Percentiles rank a stretch among this genome's conserved stretches.
Evolutionary conservation across 2,329 filamentous ascomycete genomes (phyloP).

Genomic region (Penicillium hesseltinei): DNA sequence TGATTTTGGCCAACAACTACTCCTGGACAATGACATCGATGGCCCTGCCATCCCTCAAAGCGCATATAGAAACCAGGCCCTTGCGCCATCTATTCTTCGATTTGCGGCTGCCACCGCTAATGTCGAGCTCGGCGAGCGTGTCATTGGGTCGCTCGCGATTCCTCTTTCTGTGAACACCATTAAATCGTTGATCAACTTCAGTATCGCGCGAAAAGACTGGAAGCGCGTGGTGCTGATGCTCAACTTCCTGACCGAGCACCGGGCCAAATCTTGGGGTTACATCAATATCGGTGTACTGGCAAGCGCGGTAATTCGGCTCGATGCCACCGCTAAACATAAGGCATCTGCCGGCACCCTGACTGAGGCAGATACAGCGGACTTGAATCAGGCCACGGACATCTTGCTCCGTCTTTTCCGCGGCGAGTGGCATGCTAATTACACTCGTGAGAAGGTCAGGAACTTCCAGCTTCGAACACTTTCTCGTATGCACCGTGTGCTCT

Average conservation of each 20-base stretch:
- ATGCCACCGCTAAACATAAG: conserved; percentile 24
- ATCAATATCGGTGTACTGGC: conserved; percentile 38
- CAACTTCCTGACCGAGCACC: conserved; percentile 33
- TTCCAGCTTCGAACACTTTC: conserved; percentile 33
- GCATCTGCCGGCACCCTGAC: conserved; percentile 2
- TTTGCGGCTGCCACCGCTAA: conserved; percentile 55
- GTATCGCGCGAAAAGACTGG: conserved; percentile 36
- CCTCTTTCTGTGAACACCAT: conserved; percentile 38
- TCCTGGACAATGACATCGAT: conserved; percentile 53
- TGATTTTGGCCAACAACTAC: conserved; percentile 53
- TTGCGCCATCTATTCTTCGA: conserved; percentile 54
- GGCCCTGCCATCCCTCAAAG: conserved; percentile 51
- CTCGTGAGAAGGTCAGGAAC: conserved; percentile 15
- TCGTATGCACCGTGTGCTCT: conserved; percentile 33
- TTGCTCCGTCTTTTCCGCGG: conserved; percentile 36
- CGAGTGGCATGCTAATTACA: conserved; percentile 29
- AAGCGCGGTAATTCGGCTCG: conserved; percentile 42
- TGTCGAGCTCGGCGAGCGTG: conserved; percentile 27
- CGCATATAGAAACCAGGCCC: conserved; percentile 47
- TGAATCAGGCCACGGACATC: conserved; percentile 32
- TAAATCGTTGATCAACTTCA: conserved; percentile 37
- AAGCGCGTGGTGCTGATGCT: conserved; percentile 33
- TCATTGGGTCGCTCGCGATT: conserved; percentile 30
- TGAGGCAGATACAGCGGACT: conserved; percentile 7
- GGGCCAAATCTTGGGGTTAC: conserved; percentile 38